Percentiles rank a stretch among this genome's conserved stretches.
phyloP scores from a whole-genome alignment of 75 land plant species.

The Azolla pinnata region DNA sequence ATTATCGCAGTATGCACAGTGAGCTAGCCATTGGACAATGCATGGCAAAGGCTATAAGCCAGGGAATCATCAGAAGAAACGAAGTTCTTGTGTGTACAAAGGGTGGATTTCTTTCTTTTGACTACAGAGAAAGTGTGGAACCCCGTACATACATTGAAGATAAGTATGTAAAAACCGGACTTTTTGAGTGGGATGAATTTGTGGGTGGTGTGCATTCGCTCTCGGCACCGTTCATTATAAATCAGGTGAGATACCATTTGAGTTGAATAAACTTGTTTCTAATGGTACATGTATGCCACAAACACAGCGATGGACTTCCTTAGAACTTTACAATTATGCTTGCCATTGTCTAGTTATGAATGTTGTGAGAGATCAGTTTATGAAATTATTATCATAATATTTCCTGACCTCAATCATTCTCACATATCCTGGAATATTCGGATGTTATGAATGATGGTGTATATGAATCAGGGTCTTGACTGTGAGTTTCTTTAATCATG shows the following conservation, averaged over 20 bases:
- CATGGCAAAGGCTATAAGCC: constrained; percentile 6
- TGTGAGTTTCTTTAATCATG: too few species aligned
- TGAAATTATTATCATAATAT: too few species aligned
- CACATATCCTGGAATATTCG: too few species aligned
- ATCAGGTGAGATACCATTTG: constrained; percentile 17
- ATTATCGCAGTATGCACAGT: constrained; percentile 17
- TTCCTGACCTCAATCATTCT: too few species aligned
- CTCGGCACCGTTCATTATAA: constrained; percentile 1
- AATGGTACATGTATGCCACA: too few species aligned
- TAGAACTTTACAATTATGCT: too few species aligned
- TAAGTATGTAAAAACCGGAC: constrained; percentile 12
- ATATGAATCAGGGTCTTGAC: too few species aligned
- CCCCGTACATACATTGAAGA: constrained; percentile 16
- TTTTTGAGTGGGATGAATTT: constrained; percentile 12
- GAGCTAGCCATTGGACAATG: constrained; percentile 10
- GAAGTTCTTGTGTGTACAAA: constrained; percentile 16
- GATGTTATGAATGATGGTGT: too few species aligned
- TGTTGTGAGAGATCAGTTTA: too few species aligned
- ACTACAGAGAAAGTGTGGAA: constrained; percentile 1
- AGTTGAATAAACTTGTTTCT: too few species aligned
- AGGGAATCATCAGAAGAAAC: constrained; percentile 13
- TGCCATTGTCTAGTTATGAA: too few species aligned
- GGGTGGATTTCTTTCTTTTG: constrained; percentile 14
- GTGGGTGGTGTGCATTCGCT: constrained; percentile 15
- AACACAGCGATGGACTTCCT: too few species aligned